Base-by-base conservation (phyloP, 805 yeast genomes). In the Teunomyces barrocoloradensis region DNA sequence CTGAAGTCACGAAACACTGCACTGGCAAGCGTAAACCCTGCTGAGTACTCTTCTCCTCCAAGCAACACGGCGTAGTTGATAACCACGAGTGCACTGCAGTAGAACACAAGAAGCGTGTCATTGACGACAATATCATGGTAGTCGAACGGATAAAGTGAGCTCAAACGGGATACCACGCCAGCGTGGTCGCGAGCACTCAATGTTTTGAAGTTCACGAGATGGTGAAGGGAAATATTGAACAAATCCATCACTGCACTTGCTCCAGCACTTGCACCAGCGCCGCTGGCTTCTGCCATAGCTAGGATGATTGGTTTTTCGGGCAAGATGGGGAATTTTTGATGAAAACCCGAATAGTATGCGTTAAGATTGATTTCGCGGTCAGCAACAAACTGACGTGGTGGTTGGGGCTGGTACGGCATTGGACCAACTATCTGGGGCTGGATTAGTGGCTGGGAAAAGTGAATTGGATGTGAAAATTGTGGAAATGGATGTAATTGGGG, bases 1-100 rank as follows among this genome's bases (percentile, higher is more conserved):
- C 75, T 75, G 61, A 81, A 77, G 54, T 83, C 89, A 58, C 80
- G 80, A 57, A 83, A 78, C 11, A 82, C 71, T 1, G 82, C 66
- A 11, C 76, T 71, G 1, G 85, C 69, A 38, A 61, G 67, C 3
- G 81, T 74, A 25, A 85, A 68, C 1, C 84, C 82, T 34, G 81
- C 65, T 5, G 87, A 79, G 56, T 79, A 81, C 30, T 75, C 72
- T 44, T 78, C 80, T 0, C 91, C 90, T 20, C 82, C 77, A 35
- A 83, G 66, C 2, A 82, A 65, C 7, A 83, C 73, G 7, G 81
- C 65, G 56, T 82, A 85, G 56, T 84, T 84, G 27, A 82, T 57
- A 7, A 69, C 33, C 10, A 69, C 51, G 40, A 71, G 58, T 5
- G 69, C 49, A 6, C 64, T 55, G 38, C 69, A 68, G 41, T 63